A percentile compares a stretch with the other conserved stretches of the same genome.
Evolutionary conservation across 2,329 filamentous ascomycete genomes (phyloP).

Genomic region (Verticillium isaacii): DNA sequence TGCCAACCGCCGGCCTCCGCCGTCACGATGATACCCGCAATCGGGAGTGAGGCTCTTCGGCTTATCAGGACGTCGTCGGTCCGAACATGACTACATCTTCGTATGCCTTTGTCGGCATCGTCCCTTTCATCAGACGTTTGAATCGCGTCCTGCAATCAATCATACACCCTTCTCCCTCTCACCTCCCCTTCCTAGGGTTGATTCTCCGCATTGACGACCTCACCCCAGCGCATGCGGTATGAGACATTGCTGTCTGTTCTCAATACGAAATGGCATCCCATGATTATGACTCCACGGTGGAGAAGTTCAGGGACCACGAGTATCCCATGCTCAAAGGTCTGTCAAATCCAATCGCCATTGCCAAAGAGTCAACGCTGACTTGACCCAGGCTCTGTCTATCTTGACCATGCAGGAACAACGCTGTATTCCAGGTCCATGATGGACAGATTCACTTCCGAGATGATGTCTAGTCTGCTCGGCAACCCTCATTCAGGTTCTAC

Average conservation of each 20-base stretch:
- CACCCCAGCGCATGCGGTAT: background rate
- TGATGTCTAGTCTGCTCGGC: conserved; percentile 75
- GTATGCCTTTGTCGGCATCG: background rate
- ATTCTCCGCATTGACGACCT: background rate
- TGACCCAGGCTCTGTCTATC: conserved; percentile 65
- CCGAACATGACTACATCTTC: background rate
- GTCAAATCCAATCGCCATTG: conserved; percentile 4
- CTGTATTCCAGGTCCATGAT: conserved; percentile 76
- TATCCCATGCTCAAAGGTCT: conserved; percentile 68
- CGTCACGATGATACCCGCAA: background rate
- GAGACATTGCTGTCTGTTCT: background rate
- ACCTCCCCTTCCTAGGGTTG: background rate
- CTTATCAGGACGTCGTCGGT: background rate
- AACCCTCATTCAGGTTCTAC: conserved; percentile 87
- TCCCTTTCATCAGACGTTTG: background rate
- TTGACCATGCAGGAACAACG: conserved; percentile 95
- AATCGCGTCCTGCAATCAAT: background rate
- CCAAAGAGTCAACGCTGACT: conserved; percentile 5
- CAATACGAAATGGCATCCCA: background rate
- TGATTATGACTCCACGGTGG: conserved; percentile 55
- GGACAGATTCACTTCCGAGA: conserved; percentile 72
- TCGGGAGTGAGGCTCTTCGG: background rate
- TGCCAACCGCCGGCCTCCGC: background rate
- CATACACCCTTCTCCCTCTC: background rate
- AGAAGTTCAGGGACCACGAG: conserved; percentile 53